phyloP scores from a whole-genome alignment of 768 basidiomycete species.

The Lactifluus rugatus region DNA sequence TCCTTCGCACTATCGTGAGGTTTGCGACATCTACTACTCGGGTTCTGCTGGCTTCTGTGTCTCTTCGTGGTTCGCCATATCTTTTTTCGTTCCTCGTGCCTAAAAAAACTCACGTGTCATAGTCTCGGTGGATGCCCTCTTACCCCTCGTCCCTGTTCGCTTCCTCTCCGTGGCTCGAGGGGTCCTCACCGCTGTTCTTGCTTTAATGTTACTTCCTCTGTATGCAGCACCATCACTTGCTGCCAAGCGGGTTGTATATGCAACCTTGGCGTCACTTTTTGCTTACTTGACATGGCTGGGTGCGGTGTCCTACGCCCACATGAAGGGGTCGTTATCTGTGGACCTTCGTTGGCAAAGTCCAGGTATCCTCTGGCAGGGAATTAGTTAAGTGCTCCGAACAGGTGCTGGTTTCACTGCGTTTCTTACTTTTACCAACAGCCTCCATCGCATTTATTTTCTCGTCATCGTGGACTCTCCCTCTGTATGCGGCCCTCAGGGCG shows the following conservation, averaged over 20 bases:
- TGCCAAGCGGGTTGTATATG: constrained; percentile 43
- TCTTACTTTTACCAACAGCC: constrained; percentile 30
- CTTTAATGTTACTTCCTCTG: constrained; percentile 38
- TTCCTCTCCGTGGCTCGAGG: constrained; percentile 30
- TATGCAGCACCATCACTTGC: constrained; percentile 47
- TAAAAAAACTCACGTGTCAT: constrained; percentile 17
- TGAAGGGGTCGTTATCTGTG: constrained; percentile 34
- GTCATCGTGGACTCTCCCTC: constrained; percentile 52
- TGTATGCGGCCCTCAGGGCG: constrained; percentile 52
- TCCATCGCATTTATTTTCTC: constrained; percentile 56
- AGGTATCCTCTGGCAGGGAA: constrained; percentile 52
- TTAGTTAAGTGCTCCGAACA: constrained; percentile 37
- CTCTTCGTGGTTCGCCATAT: constrained; percentile 49
- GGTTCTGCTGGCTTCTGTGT: constrained; percentile 47
- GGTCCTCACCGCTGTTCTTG: constrained; percentile 34
- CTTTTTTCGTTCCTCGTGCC: neutral
- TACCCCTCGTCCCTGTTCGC: constrained; percentile 37
- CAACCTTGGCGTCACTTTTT: constrained; percentile 49
- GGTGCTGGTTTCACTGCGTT: neutral
- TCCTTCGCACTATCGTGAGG: constrained; percentile 38
- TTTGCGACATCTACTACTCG: constrained; percentile 36
- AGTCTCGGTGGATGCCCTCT: constrained; percentile 48
- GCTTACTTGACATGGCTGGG: constrained; percentile 55
- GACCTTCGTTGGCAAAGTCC: constrained; percentile 31
- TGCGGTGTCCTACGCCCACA: constrained; percentile 43